A percentile compares a stretch with the other conserved stretches of the same genome.
Conservation (phyloP, 2,329 filamentous ascomycete genomes). For the Bipolaris gigantea region DNA sequence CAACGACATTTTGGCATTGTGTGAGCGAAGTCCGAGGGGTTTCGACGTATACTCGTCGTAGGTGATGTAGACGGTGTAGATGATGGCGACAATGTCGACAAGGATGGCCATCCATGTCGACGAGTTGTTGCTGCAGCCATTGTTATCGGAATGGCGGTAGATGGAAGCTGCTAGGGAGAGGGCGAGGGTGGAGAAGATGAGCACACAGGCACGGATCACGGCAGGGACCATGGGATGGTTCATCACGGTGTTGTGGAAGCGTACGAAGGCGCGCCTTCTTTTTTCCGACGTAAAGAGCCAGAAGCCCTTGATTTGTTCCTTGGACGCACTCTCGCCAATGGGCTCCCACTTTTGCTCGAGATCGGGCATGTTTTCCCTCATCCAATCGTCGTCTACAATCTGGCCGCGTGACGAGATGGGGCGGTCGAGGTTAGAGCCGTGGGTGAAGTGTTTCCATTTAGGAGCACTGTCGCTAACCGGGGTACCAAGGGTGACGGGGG, state of each 20-base stretch:
- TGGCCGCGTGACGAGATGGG: constrained; percentile 37
- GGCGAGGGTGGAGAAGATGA: constrained; percentile 76
- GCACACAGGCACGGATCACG: constrained; percentile 77
- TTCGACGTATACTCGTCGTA: constrained; percentile 96
- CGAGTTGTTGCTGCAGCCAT: constrained; percentile 48
- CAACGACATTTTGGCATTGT: constrained; percentile 82
- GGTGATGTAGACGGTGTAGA: constrained; percentile 91
- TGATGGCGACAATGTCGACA: constrained; percentile 83
- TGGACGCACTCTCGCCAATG: constrained; percentile 55
- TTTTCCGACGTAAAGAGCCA: constrained; percentile 53
- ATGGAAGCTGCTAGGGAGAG: constrained; percentile 78
- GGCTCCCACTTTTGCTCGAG: constrained; percentile 56
- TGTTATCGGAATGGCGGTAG: constrained; percentile 53
- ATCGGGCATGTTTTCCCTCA: constrained; percentile 53
- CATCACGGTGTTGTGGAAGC: constrained; percentile 69
- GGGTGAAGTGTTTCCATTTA: constrained; percentile 45
- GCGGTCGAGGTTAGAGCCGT: constrained; percentile 35
- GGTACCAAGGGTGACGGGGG: constrained; percentile 40
- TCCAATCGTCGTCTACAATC: constrained; percentile 50
- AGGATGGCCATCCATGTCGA: constrained; percentile 87
- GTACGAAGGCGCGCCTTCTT: constrained; percentile 58
- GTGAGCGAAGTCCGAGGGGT: constrained; percentile 81
- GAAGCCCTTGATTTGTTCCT: constrained; percentile 52
- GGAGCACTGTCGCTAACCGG: constrained; percentile 42
- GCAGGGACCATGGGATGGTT: constrained; percentile 85